These are phyloP conservation scores for Aspergillus ustus DNA, from an alignment of 2,329 filamentous ascomycete genomes.

Conservation along the genomic window DNA sequence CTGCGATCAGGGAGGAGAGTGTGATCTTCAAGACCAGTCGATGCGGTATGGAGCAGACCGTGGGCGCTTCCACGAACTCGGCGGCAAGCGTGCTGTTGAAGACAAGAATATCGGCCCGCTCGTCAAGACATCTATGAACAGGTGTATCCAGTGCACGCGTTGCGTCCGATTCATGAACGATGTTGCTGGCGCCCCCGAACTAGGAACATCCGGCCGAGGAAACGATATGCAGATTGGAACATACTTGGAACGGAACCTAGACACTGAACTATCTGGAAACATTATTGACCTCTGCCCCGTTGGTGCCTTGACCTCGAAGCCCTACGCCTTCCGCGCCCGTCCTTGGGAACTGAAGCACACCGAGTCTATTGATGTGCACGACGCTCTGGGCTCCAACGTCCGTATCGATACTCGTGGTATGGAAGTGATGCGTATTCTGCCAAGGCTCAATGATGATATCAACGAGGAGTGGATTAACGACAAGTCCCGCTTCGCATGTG, in stretches of 20 bases:
- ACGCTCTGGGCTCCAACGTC: constrained; percentile 92
- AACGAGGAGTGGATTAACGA: constrained; percentile 99
- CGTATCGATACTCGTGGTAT: constrained; percentile 90
- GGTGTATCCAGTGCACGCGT: constrained; percentile 98
- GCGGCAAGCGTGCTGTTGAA: constrained; percentile 95
- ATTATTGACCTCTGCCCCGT: constrained; percentile 98
- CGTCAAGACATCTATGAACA: constrained; percentile 99
- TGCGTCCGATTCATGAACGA: constrained; percentile 98
- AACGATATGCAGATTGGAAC: constrained; percentile 98
- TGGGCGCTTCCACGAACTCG: constrained; percentile 94
- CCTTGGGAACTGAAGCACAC: constrained; percentile 98
- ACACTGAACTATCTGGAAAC: constrained; percentile 94
- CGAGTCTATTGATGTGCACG: constrained; percentile 92
- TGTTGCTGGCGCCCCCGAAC: constrained; percentile 90
- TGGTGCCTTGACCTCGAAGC: constrained; percentile 93
- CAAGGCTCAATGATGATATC: constrained; percentile 93
- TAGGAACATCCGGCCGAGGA: constrained; percentile 91
- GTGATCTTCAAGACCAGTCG: constrained; percentile 98
- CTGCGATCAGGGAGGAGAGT: constrained; percentile 98
- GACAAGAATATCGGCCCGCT: constrained; percentile 99
- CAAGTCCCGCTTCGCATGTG: constrained; percentile 94
- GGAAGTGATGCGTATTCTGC: constrained; percentile 93
- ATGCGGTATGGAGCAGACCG: constrained; percentile 98
- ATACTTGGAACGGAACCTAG: constrained; percentile 91
- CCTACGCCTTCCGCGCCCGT: constrained; percentile 93